A percentile compares a stretch with the other conserved stretches of the same genome.
These are phyloP conservation scores for Klebsormidium nitens DNA, from an alignment of 139 green algal genomes.

Conservation along the genomic window DNA sequence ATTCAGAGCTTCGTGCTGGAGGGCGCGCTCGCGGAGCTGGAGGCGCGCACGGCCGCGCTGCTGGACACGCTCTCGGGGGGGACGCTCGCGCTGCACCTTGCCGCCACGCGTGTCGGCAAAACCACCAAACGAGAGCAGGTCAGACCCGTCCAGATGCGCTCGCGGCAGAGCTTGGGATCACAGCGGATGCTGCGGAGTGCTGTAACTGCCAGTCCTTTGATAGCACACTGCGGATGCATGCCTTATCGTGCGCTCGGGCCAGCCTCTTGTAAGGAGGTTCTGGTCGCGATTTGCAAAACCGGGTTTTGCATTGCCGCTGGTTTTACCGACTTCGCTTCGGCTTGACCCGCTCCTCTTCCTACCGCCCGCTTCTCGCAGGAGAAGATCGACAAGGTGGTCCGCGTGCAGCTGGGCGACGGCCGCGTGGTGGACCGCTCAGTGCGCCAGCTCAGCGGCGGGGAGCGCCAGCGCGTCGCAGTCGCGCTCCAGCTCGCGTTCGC, in stretches of 20 bases:
- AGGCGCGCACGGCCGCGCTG: conserved; percentile 14
- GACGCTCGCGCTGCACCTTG: conserved; percentile 10
- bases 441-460: conserved; percentile 33
- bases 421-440: conserved; percentile 19
- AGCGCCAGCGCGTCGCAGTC: conserved; percentile 25
- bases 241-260: too few species aligned
- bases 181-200: too few species aligned
- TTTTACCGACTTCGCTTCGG: too few species aligned
- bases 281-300: too few species aligned
- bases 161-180: too few species aligned
- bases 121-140: too few species aligned
- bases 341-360: not conserved
- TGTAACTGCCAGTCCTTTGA: too few species aligned
- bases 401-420: conserved; percentile 10
- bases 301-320: too few species aligned
- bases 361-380: conserved; percentile 5
- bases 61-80: conserved; percentile 17
- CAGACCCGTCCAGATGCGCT: too few species aligned
- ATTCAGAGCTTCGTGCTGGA: conserved; percentile 40
- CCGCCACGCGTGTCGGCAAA: conserved; percentile 8
- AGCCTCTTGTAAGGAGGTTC: too few species aligned
- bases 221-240: too few species aligned
- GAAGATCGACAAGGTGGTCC: conserved; percentile 28
- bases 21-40: conserved; percentile 27
- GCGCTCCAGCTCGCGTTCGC: conserved; percentile 22